Evolutionary conservation across 73 alveolate species (phyloP), one percentile per base, ranked within the genome.

Genomic region (Durusdinium trenchii): DNA sequence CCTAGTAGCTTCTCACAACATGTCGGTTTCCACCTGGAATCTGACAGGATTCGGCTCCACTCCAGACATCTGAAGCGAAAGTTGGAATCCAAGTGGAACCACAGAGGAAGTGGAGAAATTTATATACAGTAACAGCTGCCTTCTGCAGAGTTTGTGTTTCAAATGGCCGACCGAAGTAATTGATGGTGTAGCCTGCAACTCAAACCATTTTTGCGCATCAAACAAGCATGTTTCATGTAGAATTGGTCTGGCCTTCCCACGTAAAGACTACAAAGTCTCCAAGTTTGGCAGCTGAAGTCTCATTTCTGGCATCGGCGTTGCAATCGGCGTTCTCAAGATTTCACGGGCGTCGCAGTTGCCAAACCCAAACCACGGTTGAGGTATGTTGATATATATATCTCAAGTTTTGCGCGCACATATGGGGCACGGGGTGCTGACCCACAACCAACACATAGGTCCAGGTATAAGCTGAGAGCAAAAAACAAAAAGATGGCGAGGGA

Each of bases 161-260:
- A 92, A 92, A 92, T 3, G 98, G 98, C 12, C 98, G 89, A 20
- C 98, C 98, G 47, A 92, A 92, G 91, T 92, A 92, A 46, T 92
- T 92, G 76, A 92, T 92, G 75, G 98, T 92, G 98, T 73, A 92
- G 61, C 98, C 95, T 86, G 45, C 73, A 36, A 50, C 26, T 20
- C 52, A 50, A 50, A 10, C 14, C 30, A 50, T 47, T 9, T 26
- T 48, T 32, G 46, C 26, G 76, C 48, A 43, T 46, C 75, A 23
- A 9, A n/a, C n/a, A n/a, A 5, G 32, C 20, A 20, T 9, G 64
- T 54, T 54, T 9, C 64, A 9, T 20, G 81, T 10, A 48, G 71
- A 6, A 43, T 78, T 78, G 54, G 3, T 42, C 48, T 16, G 45
- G 94, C 94, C 96, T 69, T 89, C 96, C 96, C 96, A 89, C 6